phyloP scores from a whole-genome alignment of 306 rosid species.

The Calophaca sinica region DNA sequence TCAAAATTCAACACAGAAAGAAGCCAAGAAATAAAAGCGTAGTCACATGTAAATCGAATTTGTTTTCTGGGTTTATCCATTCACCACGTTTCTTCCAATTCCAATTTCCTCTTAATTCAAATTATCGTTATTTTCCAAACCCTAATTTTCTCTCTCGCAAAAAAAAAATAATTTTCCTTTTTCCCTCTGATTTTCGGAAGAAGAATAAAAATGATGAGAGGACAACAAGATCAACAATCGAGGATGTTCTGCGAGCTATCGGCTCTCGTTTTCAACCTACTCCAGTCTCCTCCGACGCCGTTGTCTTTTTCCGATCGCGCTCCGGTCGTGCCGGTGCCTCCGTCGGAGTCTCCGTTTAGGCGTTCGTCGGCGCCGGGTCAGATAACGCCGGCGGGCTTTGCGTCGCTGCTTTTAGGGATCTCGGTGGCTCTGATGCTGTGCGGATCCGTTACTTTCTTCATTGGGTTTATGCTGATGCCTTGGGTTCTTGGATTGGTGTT shows the following conservation, averaged over 20 bases:
- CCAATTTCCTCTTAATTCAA: too few relatives aligned
- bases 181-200: background rate
- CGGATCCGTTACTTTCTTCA: conserved; percentile 89
- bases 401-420: conserved; percentile 78
- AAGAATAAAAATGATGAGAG: conserved; percentile 53
- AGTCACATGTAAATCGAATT: background rate
- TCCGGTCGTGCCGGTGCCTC: conserved; percentile 32
- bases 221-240: conserved; percentile 65
- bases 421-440: conserved; percentile 90
- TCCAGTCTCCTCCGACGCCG: conserved; percentile 70
- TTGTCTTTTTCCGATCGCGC: conserved; percentile 53
- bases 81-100: background rate
- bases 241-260: conserved; percentile 80
- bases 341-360: conserved; percentile 25
- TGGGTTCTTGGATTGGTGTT: conserved; percentile 84
- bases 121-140: too few relatives aligned
- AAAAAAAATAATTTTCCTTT: background rate
- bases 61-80: too few relatives aligned
- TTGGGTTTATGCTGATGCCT: conserved; percentile 91
- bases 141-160: background rate
- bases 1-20: too few relatives aligned
- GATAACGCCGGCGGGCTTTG: conserved; percentile 84
- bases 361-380: conserved; percentile 41
- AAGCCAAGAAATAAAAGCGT: too few relatives aligned
- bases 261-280: conserved; percentile 73